phyloP scores from a whole-genome alignment of 345 rosid species.

The Arabidopsis arenosa region DNA sequence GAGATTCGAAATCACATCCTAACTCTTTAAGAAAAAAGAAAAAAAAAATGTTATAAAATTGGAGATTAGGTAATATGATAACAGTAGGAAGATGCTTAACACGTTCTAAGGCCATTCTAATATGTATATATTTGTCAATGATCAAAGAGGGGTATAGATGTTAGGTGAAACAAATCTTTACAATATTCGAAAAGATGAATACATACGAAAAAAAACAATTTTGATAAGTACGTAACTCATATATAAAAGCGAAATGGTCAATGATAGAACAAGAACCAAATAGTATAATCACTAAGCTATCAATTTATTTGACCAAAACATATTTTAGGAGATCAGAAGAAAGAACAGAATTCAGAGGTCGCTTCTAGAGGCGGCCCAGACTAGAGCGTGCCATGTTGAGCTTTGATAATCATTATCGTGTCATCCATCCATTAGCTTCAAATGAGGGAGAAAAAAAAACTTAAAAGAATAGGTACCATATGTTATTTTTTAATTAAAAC shows the following conservation, averaged over 20 bases:
- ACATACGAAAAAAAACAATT: conserved; percentile 17
- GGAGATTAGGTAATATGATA: conserved; percentile 1
- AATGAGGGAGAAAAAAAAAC: not conserved
- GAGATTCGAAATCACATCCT: conserved; percentile 14
- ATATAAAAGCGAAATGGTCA: conserved; percentile 15
- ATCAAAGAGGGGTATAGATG: conserved; percentile 26
- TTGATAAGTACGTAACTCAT: conserved; percentile 22
- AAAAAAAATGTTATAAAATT: not conserved
- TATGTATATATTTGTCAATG: conserved; percentile 4
- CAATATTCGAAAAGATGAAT: conserved; percentile 28
- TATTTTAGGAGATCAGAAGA: not conserved
- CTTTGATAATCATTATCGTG: conserved; percentile 2
- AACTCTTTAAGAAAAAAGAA: not conserved
- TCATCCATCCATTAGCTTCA: conserved; percentile 27
- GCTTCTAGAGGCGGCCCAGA: conserved; percentile 7
- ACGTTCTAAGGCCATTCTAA: conserved; percentile 21
- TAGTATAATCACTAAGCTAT: conserved; percentile 14
- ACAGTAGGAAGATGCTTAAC: conserved; percentile 37
- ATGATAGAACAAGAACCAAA: conserved; percentile 6
- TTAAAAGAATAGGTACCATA: not conserved
- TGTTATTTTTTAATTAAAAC: too few species aligned
- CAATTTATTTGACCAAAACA: conserved; percentile 12
- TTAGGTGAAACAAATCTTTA: conserved; percentile 39
- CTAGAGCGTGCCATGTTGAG: conserved; percentile 12
- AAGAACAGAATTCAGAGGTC: not conserved